A percentile compares a stretch with the other conserved stretches of the same genome.
Evolutionary conservation across 805 yeast genomes (phyloP).

Genomic region (Kuraishia cidri): DNA sequence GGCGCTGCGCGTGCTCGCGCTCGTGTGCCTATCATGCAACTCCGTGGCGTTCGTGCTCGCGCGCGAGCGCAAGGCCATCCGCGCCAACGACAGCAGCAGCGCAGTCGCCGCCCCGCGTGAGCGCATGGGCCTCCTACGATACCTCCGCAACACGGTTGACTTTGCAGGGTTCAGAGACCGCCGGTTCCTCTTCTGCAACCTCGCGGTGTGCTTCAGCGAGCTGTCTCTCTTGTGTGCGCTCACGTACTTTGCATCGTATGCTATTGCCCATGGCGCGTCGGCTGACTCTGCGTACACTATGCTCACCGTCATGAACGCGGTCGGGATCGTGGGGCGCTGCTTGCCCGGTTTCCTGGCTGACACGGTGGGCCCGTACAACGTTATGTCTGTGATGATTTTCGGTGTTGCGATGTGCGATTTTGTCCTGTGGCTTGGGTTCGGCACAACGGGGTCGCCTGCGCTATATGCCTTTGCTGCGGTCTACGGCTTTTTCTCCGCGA

Average conservation of each 20-base stretch:
- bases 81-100: slow-evolving; percentile 3
- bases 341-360: slow-evolving; percentile 37
- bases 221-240: slow-evolving; percentile 26
- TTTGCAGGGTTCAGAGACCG: slow-evolving; percentile 25
- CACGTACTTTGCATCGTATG: slow-evolving; percentile 35
- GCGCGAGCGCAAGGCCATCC: slow-evolving; percentile 22
- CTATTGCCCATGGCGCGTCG: slow-evolving; percentile 28
- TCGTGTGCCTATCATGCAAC: slow-evolving; percentile 15
- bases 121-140: background rate
- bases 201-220: slow-evolving; percentile 31
- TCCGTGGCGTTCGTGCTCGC: slow-evolving; percentile 21
- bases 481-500: slow-evolving; percentile 48
- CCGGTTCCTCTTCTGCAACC: slow-evolving; percentile 23
- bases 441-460: slow-evolving; percentile 23
- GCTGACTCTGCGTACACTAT: slow-evolving; percentile 29
- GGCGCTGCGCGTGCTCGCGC: slow-evolving; percentile 44
- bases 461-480: slow-evolving; percentile 40
- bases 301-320: slow-evolving; percentile 33
- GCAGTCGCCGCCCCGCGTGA: slow-evolving; percentile 1
- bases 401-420: slow-evolving; percentile 37
- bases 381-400: slow-evolving; percentile 23
- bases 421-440: slow-evolving; percentile 57
- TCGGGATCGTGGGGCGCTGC: slow-evolving; percentile 35
- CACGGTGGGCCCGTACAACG: slow-evolving; percentile 32
- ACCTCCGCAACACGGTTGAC: slow-evolving; percentile 10